phyloP scores from a whole-genome alignment of 768 basidiomycete genomes.

The Agaricus sinodeliciosus region DNA sequence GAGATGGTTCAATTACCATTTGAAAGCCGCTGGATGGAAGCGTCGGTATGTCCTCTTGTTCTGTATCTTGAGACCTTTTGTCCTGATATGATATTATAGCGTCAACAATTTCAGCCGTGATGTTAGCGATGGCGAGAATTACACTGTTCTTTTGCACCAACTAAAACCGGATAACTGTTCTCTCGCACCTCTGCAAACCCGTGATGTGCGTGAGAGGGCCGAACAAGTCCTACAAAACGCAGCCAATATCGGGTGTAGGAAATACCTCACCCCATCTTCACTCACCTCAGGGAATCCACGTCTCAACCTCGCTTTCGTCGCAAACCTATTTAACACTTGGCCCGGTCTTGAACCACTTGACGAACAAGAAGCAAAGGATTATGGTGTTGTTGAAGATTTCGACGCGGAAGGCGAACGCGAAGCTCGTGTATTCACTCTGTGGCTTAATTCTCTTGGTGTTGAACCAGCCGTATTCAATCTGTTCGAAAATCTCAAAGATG shows the following conservation, averaged over 20 bases:
- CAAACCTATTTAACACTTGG: slow-evolving; percentile 97
- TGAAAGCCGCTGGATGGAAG: slow-evolving; percentile 92
- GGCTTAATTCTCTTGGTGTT: slow-evolving; percentile 96
- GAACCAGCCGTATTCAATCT: slow-evolving; percentile 95
- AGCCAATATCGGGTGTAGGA: slow-evolving; percentile 87
- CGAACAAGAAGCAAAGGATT: slow-evolving; percentile 88
- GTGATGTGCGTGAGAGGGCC: slow-evolving; percentile 76
- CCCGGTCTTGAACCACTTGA: slow-evolving; percentile 93
- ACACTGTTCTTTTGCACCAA: slow-evolving; percentile 92
- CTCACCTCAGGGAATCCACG: slow-evolving; percentile 93
- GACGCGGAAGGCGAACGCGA: slow-evolving; percentile 99
- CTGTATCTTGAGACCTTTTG: background rate
- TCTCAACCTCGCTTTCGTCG: slow-evolving; percentile 96
- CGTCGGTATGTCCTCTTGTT: slow-evolving; percentile 45
- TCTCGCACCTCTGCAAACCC: slow-evolving; percentile 81
- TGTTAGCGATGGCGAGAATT: slow-evolving; percentile 96
- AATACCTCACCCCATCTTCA: slow-evolving; percentile 89
- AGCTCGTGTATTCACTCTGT: slow-evolving; percentile 95
- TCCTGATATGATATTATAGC: slow-evolving; percentile 31
- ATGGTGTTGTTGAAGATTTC: slow-evolving; percentile 89
- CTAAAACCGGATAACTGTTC: slow-evolving; percentile 93
- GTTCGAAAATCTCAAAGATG: slow-evolving; percentile 94
- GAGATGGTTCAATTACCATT: slow-evolving; percentile 99
- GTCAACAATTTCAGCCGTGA: slow-evolving; percentile 98
- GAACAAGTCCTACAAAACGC: slow-evolving; percentile 96